Evolutionary conservation across 2,329 filamentous ascomycete species (phyloP).

Genomic region (Lasiodiplodia gonubiensis): DNA sequence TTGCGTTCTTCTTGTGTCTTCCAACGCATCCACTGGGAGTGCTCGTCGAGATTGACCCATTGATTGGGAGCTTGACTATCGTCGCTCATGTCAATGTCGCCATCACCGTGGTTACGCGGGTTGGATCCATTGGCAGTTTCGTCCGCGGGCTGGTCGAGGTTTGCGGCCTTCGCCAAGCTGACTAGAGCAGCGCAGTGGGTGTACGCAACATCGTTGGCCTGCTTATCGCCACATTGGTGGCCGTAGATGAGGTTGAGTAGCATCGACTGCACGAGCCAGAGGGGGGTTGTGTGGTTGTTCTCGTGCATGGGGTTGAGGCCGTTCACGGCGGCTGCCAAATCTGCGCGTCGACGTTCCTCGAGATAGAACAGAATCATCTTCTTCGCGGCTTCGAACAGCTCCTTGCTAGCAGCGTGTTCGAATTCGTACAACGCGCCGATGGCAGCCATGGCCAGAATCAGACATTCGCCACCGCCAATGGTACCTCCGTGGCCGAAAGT

Average conservation of each 20-base stretch:
- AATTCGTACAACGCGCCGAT: slow-evolving; percentile 86
- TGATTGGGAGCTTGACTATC: slow-evolving; percentile 36
- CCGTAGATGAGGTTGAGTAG: slow-evolving; percentile 94
- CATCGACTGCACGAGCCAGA: slow-evolving; percentile 98
- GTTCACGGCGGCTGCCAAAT: slow-evolving; percentile 68
- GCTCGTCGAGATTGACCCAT: slow-evolving; percentile 55
- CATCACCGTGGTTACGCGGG: slow-evolving; percentile 35
- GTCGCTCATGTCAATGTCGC: slow-evolving; percentile 64
- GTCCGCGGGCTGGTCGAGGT: slow-evolving; percentile 60
- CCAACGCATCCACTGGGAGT: slow-evolving; percentile 87
- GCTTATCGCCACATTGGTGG: slow-evolving; percentile 91
- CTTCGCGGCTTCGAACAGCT: slow-evolving; percentile 90
- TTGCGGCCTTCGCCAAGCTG: slow-evolving; percentile 87
- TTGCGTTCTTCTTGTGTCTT: slow-evolving; percentile 89
- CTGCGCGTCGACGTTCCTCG: slow-evolving; percentile 86
- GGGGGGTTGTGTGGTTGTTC: slow-evolving; percentile 74
- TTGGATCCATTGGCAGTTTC: slow-evolving; percentile 28
- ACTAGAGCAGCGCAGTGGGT: slow-evolving; percentile 91
- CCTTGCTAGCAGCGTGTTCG: slow-evolving; percentile 77
- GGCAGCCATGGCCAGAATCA: slow-evolving; percentile 88
- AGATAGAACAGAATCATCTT: slow-evolving; percentile 94
- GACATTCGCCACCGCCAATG: slow-evolving; percentile 80
- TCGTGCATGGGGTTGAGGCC: slow-evolving; percentile 60
- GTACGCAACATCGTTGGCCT: slow-evolving; percentile 86
- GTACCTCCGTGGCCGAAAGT: slow-evolving; percentile 61